phyloP scores from a whole-genome alignment of 495 filamentous ascomycete genomes.

The Xylaria acuta region DNA sequence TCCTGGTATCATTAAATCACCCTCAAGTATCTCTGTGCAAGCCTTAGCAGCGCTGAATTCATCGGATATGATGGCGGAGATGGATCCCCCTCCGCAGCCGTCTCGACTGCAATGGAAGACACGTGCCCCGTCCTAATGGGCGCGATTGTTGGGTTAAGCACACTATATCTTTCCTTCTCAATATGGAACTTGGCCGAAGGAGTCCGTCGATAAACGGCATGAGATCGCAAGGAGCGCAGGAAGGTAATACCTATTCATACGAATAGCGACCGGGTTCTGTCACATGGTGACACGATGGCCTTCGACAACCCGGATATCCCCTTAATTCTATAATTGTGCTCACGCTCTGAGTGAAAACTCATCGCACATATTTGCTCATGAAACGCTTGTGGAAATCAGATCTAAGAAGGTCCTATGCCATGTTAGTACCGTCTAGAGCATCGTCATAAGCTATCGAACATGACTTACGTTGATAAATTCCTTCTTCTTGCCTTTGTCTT shows the following conservation, averaged over 20 bases:
- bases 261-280: not conserved
- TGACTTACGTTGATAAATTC: constrained; percentile 90
- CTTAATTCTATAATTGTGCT: not conserved
- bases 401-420: constrained; percentile 78
- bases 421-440: constrained; percentile 30
- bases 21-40: not conserved
- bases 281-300: not conserved
- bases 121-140: not conserved
- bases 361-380: constrained; percentile 75
- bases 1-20: not conserved
- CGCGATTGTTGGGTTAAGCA: not conserved
- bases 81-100: not conserved
- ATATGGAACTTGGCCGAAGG: not conserved
- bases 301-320: not conserved
- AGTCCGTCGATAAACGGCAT: not conserved
- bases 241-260: not conserved
- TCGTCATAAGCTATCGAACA: not conserved
- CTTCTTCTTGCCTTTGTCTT: constrained; percentile 86
- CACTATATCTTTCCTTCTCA: not conserved
- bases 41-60: not conserved
- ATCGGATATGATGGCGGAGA: not conserved
- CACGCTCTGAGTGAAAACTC: constrained; percentile 27
- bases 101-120: not conserved
- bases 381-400: constrained; percentile 98
- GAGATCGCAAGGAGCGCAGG: too few relatives aligned